Base-by-base conservation (phyloP, 768 basidiomycete genomes). In the Suillus subluteus region DNA sequence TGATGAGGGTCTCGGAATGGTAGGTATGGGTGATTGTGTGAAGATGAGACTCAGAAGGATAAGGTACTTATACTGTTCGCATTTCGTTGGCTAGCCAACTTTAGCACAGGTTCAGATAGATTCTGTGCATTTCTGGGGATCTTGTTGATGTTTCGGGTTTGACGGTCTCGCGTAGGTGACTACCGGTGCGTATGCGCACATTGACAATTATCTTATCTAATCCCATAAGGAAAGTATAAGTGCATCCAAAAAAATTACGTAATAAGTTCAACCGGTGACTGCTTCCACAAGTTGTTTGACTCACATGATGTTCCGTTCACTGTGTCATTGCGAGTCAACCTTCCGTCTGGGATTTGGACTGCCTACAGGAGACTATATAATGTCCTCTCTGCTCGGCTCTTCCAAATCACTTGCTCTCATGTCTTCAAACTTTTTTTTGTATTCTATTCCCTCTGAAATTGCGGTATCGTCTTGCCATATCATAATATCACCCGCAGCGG, bases 1-100 rank as follows among this genome's bases (percentile, higher is more conserved):
- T 66, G 68, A 73, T 75, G 0, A 55, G 38, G 52, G n/a, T n/a
- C n/a, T n/a, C n/a, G n/a, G 52, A 63, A 21, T 43, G 11, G 13
- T 58, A 58, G 38, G n/a, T 62, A 41, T 3, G 6, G 23, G 23
- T 50, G 50, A 52, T 26, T 52, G 61, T 11, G 50, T 48, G 66
- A 18, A 63, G 26, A 38, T 59, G 5, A 7, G 35, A 52, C 1
- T 50, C 21, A 46, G 30, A 12, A 38, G 9, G 56, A 32, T n/a
- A 18, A 18, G 26, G 58, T 38, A 62, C 58, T 64, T 64, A 64
- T 64, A 64, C 35, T 13, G 30, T 30, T 59, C 32, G n/a, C n/a
- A 8, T 61, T 41, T 13, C 38, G 18, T 26, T 64, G 58, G 52
- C 32, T 56, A 21, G 38, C n/a, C 63, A 8, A 62, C 32, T 59